Conservation (phyloP, 352 stramenopile genomes). For the Globisporangium parvum region DNA sequence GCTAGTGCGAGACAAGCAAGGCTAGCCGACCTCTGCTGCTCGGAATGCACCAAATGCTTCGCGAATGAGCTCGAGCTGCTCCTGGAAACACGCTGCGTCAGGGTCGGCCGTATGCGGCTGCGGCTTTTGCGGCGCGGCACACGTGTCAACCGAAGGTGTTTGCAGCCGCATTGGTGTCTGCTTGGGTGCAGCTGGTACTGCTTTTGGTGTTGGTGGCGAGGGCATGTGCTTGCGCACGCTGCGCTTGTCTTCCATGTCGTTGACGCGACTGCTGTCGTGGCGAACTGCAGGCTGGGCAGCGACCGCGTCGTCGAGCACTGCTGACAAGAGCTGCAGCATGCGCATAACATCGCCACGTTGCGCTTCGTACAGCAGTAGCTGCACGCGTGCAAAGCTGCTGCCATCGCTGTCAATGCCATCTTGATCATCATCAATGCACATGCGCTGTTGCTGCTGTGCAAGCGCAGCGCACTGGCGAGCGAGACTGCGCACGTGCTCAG, state of each 20-base stretch:
- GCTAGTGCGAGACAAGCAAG: no score
- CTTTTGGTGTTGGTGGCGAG: not conserved
- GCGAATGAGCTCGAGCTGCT: constrained; percentile 35
- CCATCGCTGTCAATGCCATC: not conserved
- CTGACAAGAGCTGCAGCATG: constrained; percentile 45
- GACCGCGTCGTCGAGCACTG: constrained; percentile 43
- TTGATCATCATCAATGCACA: constrained; percentile 1
- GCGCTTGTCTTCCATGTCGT: not conserved
- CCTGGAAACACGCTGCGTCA: constrained; percentile 17
- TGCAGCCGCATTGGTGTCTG: not conserved
- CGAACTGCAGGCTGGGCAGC: constrained; percentile 1
- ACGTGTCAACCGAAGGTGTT: not conserved
- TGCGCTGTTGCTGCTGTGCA: not conserved
- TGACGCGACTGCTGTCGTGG: not conserved
- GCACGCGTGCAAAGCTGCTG: not conserved
- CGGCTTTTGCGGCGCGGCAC: no score
- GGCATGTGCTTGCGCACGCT: not conserved
- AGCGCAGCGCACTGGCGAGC: not conserved
- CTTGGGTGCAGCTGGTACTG: no score
- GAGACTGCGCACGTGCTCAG: not conserved
- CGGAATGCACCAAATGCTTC: constrained; percentile 23
- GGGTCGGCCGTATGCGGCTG: not conserved
- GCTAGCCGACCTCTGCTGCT: no score
- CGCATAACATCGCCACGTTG: constrained; percentile 27
- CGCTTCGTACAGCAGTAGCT: constrained; percentile 12